Conservation (phyloP, 1,284 basidiomycete species). For the Chalciporus piperatoides region DNA sequence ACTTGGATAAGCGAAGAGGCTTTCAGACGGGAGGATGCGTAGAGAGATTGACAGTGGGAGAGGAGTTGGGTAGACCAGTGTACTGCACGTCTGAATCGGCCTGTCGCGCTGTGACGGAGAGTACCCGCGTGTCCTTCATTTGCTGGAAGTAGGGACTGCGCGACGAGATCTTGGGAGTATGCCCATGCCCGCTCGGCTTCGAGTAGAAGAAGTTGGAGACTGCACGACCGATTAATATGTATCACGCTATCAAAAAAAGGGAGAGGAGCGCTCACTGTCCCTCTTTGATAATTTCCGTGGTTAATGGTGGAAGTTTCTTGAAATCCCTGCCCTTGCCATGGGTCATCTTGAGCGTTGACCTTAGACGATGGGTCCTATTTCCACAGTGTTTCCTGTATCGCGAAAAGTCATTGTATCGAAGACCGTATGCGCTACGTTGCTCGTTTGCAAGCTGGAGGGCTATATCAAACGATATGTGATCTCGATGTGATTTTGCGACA, state of each 20-base stretch:
- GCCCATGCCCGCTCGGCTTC: conserved; percentile 93
- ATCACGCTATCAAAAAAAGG: not conserved
- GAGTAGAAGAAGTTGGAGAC: conserved; percentile 80
- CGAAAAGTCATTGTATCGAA: conserved; percentile 84
- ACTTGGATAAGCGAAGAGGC: conserved; percentile 58
- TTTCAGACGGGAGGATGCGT: conserved; percentile 49
- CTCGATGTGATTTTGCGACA: not conserved
- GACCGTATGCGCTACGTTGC: conserved; percentile 86
- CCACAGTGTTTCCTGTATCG: conserved; percentile 85
- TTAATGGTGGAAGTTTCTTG: conserved; percentile 72
- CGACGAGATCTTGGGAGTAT: conserved; percentile 77
- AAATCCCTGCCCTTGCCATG: conserved; percentile 89
- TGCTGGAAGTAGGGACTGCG: conserved; percentile 50
- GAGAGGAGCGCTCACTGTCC: conserved; percentile 62
- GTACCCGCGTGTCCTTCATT: conserved; percentile 51
- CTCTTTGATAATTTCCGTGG: conserved; percentile 64
- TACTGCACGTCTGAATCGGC: conserved; percentile 82
- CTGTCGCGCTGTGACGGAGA: conserved; percentile 71
- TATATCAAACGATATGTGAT: conserved; percentile 28
- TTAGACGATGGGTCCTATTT: conserved; percentile 84
- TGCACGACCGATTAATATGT: conserved; percentile 32
- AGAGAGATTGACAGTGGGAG: conserved; percentile 68
- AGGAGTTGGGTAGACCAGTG: conserved; percentile 80
- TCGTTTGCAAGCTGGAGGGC: conserved; percentile 83
- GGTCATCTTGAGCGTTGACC: conserved; percentile 79